Evolutionary conservation across 2,329 filamentous ascomycete genomes (phyloP).

Genomic region (Atkinsonella texensis): DNA sequence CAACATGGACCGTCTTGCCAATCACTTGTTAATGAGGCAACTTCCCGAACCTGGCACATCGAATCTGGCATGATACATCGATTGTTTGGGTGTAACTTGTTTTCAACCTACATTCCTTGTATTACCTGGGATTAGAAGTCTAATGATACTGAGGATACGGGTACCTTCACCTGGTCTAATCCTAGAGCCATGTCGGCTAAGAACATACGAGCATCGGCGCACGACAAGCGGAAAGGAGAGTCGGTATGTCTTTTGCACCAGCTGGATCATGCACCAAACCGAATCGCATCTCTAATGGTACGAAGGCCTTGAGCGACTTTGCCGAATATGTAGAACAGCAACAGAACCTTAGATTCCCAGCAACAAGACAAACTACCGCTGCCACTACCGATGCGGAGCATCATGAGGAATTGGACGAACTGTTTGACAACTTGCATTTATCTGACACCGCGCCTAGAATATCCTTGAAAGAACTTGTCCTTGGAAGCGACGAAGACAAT

Average conservation of each 20-base stretch:
- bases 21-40: constrained; percentile 7
- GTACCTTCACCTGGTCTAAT: constrained; percentile 10
- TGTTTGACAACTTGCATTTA: constrained; percentile 80
- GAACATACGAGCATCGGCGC: constrained; percentile 49
- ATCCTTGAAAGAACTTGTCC: constrained; percentile 64
- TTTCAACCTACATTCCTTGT: too few species aligned
- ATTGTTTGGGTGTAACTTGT: neutral
- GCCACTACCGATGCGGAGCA: constrained; percentile 30
- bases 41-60: constrained; percentile 6
- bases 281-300: constrained; percentile 2
- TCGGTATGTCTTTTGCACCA: constrained; percentile 40
- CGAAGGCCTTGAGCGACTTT: constrained; percentile 75
- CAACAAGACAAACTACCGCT: constrained; percentile 16
- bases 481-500: constrained; percentile 49
- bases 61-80: neutral
- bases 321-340: constrained; percentile 96
- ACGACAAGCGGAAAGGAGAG: constrained; percentile 80
- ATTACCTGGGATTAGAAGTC: neutral
- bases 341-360: constrained; percentile 59
- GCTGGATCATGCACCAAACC: neutral
- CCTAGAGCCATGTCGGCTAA: constrained; percentile 38
- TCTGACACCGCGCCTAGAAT: constrained; percentile 55
- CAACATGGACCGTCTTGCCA: neutral
- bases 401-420: constrained; percentile 78
- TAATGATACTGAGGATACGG: constrained; percentile 19